These are phyloP conservation scores for Phytophthora pisi DNA, from an alignment of 352 stramenopile species.

Conservation along the genomic window DNA sequence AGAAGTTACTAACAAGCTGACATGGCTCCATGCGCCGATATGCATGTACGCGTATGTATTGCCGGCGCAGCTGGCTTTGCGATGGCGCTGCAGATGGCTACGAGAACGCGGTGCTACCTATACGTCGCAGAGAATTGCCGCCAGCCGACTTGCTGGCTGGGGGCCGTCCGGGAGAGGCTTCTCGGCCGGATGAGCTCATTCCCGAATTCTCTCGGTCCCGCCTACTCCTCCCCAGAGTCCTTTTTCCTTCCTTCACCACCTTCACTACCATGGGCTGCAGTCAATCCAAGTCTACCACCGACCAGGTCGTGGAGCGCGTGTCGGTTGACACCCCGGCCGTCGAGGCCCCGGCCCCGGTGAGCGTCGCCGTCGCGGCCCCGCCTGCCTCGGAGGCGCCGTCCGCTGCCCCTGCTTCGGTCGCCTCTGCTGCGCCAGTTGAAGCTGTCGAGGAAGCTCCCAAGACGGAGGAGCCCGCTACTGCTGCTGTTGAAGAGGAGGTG, in stretches of 20 bases:
- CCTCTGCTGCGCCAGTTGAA: slow-evolving; percentile 7
- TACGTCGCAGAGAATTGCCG: slow-evolving; percentile 19
- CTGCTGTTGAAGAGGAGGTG: slow-evolving; percentile 11
- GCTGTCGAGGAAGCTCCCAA: slow-evolving; percentile 16
- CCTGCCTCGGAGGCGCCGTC: slow-evolving; percentile 16
- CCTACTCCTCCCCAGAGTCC: slow-evolving; percentile 10
- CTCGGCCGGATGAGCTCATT: slow-evolving; percentile 21
- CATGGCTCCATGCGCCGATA: not conserved
- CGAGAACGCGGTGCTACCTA: slow-evolving; percentile 21
- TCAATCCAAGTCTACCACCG: slow-evolving; percentile 60
- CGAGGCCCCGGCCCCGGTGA: slow-evolving; percentile 20
- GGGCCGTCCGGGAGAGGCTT: slow-evolving; percentile 7
- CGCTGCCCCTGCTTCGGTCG: slow-evolving; percentile 9
- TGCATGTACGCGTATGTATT: not conserved
- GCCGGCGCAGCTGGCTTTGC: slow-evolving; percentile 16
- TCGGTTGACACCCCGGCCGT: slow-evolving; percentile 16
- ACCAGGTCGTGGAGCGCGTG: slow-evolving; percentile 47
- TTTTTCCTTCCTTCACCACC: not conserved
- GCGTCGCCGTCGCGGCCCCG: slow-evolving; percentile 14
- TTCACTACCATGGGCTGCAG: slow-evolving; percentile 60
- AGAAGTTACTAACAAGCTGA: slow-evolving; percentile 28
- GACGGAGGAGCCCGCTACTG: slow-evolving; percentile 18
- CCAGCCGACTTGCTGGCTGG: slow-evolving; percentile 23
- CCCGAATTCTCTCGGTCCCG: slow-evolving; percentile 29
- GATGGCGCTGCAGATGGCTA: slow-evolving; percentile 22